Evolutionary conservation across 2,329 filamentous ascomycete species (phyloP).

Genomic region (Penicillium rolfsii): DNA sequence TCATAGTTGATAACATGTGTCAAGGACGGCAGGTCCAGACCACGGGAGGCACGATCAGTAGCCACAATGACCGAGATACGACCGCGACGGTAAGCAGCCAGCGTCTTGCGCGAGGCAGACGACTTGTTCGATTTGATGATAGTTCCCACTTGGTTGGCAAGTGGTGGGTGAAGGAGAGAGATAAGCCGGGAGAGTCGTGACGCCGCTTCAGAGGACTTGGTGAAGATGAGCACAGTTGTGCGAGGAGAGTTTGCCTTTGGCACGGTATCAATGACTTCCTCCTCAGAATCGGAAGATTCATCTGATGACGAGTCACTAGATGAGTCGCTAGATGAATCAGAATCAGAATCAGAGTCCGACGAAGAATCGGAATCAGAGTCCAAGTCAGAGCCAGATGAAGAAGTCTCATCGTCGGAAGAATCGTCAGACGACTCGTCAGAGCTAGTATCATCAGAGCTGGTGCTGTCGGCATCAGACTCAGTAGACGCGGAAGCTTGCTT

Average conservation of each 20-base stretch:
- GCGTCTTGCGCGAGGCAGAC: constrained; percentile 67
- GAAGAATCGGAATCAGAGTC: constrained; percentile 32
- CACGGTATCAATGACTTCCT: constrained; percentile 36
- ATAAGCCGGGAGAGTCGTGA: constrained; percentile 84
- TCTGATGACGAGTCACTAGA: constrained; percentile 7
- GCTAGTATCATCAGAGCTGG: constrained; percentile 44
- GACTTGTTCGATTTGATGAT: constrained; percentile 80
- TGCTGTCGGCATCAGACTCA: constrained; percentile 26
- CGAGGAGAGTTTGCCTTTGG: constrained; percentile 34
- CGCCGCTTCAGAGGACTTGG: constrained; percentile 85
- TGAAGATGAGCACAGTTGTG: constrained; percentile 74
- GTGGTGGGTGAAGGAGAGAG: constrained; percentile 63
- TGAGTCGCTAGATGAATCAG: constrained; percentile 20
- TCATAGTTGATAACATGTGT: constrained; percentile 94
- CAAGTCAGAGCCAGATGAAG: constrained; percentile 33
- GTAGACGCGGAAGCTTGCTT: constrained; percentile 3
- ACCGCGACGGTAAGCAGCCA: constrained; percentile 66
- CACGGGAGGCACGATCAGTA: constrained; percentile 89
- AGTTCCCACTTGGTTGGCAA: constrained; percentile 64
- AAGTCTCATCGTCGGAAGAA: constrained; percentile 33
- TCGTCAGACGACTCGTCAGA: constrained; percentile 40
- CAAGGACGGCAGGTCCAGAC: constrained; percentile 78
- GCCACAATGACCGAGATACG: constrained; percentile 77
- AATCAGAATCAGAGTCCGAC: constrained; percentile 27
- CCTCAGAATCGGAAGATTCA: constrained; percentile 22